Base-by-base conservation (phyloP, 225 moss, liverwort and hornwort genomes). In the Pleurozium schreberi region DNA sequence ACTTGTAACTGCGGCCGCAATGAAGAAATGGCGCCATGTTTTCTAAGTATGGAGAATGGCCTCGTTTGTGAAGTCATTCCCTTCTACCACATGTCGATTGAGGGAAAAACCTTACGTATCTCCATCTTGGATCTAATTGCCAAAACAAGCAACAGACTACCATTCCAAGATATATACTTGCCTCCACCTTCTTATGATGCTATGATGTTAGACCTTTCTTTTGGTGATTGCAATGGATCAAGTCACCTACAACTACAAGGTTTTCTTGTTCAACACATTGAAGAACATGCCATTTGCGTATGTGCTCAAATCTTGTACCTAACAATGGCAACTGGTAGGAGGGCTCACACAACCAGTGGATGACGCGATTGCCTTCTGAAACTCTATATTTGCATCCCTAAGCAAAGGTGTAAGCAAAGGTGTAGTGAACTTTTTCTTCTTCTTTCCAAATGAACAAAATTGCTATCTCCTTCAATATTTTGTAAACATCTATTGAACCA, bases 161-260 rank as follows among this genome's bases (percentile, higher is more conserved):
- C 49, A 31, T 16, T 10, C 5, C 75, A 4, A 7, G 6, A 49
- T 40, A 7, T 70, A 8, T 5, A 8, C 14, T 73, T 14, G 17
- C 17, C 4, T 57, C 57, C 2, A 57, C 16, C 6, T 57, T 4
- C 0, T 16, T 2, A 1, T 15, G 1, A 1, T 26, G 7, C 2
- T 10, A 10, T 3, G 60, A 60, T 25, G 25, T 60, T 60, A 28
- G 18, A 79, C 7, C 40, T 34, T 14, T 36, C 23, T 11, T n/a
- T 7, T 82, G 2, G 22, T 82, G 25, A 22, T 5, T 5, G 22
- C 23, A 3, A 10, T 82, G 17, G 20, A 82, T 26, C 14, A 49
- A 0, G 11, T 36, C 34, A 64, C 33, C 47, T 2, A 23, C 0
- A 15, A 3, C 47, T 82, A 34, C 36, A 82, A 49, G 25, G 36